A percentile compares a stretch with the other conserved stretches of the same genome.
These are phyloP conservation scores for Pyrrhoderma noxium DNA, from an alignment of 1,284 basidiomycete genomes.

Conservation along the genomic window DNA sequence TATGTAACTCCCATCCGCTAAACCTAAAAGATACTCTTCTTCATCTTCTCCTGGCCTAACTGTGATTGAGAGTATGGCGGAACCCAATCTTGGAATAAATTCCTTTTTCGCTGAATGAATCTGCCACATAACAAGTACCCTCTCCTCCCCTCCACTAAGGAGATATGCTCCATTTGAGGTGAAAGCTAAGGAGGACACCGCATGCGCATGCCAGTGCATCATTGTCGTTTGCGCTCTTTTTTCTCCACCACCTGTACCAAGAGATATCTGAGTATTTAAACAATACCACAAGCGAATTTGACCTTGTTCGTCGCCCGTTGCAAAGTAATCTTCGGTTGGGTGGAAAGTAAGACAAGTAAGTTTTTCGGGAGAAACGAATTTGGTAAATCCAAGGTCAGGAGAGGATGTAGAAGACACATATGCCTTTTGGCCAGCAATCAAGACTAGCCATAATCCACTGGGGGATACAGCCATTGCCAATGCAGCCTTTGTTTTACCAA, in stretches of 20 bases:
- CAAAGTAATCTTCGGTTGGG: conserved; percentile 88
- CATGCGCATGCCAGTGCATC: conserved; percentile 96
- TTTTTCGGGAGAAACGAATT: conserved; percentile 75
- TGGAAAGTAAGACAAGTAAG: conserved; percentile 87
- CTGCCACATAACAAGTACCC: conserved; percentile 95
- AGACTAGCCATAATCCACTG: conserved; percentile 79
- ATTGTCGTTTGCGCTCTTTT: conserved; percentile 77
- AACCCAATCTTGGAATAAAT: conserved; percentile 89
- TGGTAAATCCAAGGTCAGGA: conserved; percentile 66
- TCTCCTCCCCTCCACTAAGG: conserved; percentile 92
- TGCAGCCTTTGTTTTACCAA: conserved; percentile 66
- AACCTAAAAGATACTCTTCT: conserved; percentile 82
- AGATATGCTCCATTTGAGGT: conserved; percentile 89
- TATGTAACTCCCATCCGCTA: conserved; percentile 78
- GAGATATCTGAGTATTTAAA: conserved; percentile 51
- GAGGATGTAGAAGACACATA: conserved; percentile 64
- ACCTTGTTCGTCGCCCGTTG: conserved; percentile 86
- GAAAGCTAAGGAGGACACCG: conserved; percentile 86
- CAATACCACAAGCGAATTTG: conserved; percentile 92
- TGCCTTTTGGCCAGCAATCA: conserved; percentile 72
- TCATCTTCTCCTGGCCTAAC: conserved; percentile 46
- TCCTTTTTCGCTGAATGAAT: conserved; percentile 79
- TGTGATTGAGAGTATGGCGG: conserved; percentile 74
- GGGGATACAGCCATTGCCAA: conserved; percentile 66
- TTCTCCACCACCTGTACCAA: conserved; percentile 46